Evolutionary conservation across 2,329 filamentous ascomycete genomes (phyloP).

Genomic region (Trichoderma oligosporum): DNA sequence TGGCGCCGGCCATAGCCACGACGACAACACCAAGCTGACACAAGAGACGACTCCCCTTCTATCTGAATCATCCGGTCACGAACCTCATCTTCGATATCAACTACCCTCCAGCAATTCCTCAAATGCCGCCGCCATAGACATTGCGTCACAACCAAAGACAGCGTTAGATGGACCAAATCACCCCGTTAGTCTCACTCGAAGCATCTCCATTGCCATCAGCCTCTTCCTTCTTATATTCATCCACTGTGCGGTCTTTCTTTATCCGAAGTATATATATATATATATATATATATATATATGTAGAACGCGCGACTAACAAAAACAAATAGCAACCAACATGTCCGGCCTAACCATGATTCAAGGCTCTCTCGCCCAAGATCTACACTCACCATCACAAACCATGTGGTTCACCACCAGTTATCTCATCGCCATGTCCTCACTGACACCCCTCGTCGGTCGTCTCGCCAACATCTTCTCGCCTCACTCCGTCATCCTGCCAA

Average conservation of each 20-base stretch:
- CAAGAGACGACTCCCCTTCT: conserved; percentile 9
- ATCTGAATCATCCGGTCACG: conserved; percentile 1
- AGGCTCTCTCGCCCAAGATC: conserved; percentile 68
- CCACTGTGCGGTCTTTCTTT: too few species aligned
- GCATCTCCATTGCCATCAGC: conserved; percentile 9
- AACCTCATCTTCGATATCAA: neutral
- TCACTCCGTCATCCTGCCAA: conserved; percentile 55
- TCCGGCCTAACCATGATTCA: conserved; percentile 79
- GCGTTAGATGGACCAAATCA: neutral
- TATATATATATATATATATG: too few species aligned
- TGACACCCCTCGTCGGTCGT: conserved; percentile 67
- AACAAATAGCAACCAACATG: conserved; percentile 59
- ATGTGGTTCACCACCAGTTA: conserved; percentile 82
- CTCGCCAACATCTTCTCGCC: conserved; percentile 71
- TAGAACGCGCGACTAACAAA: too few species aligned
- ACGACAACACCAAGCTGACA: neutral
- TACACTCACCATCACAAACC: conserved; percentile 67
- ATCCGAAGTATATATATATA: too few species aligned
- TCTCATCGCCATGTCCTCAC: conserved; percentile 57
- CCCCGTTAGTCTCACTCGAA: neutral
- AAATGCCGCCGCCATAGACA: neutral
- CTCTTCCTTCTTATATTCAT: conserved; percentile 30
- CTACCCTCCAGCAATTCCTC: neutral
- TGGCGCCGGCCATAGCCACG: neutral
- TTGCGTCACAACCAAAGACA: too few species aligned